Evolutionary conservation across 2,329 filamentous ascomycete species (phyloP), one percentile per base, ranked within the genome.

Genomic region (Aspergillus nomiae): DNA sequence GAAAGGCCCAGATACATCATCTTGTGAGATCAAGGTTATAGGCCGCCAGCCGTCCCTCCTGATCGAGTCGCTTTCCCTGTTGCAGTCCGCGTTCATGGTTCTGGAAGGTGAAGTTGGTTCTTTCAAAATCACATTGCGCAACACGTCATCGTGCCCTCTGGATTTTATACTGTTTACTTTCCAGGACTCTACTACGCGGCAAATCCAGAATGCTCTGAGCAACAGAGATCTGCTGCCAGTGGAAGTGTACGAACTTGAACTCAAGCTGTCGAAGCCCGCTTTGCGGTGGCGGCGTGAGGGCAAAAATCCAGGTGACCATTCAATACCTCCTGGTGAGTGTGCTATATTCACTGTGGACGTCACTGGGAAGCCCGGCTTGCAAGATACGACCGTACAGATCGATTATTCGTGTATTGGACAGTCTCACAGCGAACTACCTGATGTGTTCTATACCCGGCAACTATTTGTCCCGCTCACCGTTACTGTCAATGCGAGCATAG

Each of bases 401-500:
- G 91, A 97, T 77, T 97, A 97, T 74, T 92, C 91, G 3, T 85
- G 90, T 73, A 83, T 97, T n/a, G 92, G 92, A 1, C 85, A 88
- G 36, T 82, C 88, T 6, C 83, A 84, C n/a, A 85, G 86, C 14
- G 87, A 93, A 61, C 80, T 94, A 2, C 84, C 85, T 28, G 88
- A 90, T 41, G 85, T 87, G 38, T 96, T 97, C 72, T 92, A 93
- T 73, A 97, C 94, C 0, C 86, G 94, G 45, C 92, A 95, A 73
- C 85, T 96, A 19, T 89, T 89, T 21, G 83, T 96, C 32, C 91
- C 92, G 16, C 81, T 98, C 62, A 92, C 90, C 0, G 87, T 97
- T 19, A 97, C 94, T 6, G 94, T 98, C 55, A 97, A 97, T 73
- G 91, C 93, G 4, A 95, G 92, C 71, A 84, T 97, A 30, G 92